These are phyloP conservation scores for Aquanectria penicillioides DNA, from an alignment of 2,329 filamentous ascomycete genomes.

Conservation along the genomic window DNA sequence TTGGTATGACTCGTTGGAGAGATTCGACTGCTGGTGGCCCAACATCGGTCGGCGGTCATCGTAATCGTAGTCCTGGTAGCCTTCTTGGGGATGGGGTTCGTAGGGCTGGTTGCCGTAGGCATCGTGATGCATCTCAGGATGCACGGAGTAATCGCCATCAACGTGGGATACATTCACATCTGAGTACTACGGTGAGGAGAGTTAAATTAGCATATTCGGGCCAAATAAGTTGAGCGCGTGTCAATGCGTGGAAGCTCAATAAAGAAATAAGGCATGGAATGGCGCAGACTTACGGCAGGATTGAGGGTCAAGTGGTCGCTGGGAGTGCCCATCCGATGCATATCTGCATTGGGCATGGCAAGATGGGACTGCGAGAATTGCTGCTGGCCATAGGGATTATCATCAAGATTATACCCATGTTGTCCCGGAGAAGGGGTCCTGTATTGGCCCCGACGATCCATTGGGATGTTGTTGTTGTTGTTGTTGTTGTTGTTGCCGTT, in stretches of 20 bases:
- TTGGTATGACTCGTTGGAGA: constrained; percentile 54
- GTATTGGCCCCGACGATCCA: constrained; percentile 54
- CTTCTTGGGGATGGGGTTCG: constrained; percentile 72
- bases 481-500: too few species aligned
- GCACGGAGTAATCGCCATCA: constrained; percentile 74
- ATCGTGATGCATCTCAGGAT: constrained; percentile 88
- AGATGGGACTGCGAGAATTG: constrained; percentile 39
- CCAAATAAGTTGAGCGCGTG: too few species aligned
- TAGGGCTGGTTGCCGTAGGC: constrained; percentile 87
- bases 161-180: constrained; percentile 61
- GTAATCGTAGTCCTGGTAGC: constrained; percentile 74
- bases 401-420: constrained; percentile 83
- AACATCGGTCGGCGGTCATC: constrained; percentile 83
- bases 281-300: constrained; percentile 84
- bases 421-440: constrained; percentile 52
- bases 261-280: too few species aligned
- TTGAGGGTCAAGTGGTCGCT: constrained; percentile 85
- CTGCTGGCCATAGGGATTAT: constrained; percentile 71
- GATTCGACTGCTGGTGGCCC: constrained; percentile 64
- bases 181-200: constrained; percentile 57
- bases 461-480: constrained; percentile 68
- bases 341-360: constrained; percentile 42
- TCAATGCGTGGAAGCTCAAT: too few species aligned
- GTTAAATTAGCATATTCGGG: too few species aligned
- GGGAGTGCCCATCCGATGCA: constrained; percentile 62